Conservation (phyloP, 306 rosid species). For the peach (Prunus persica) region DNA sequence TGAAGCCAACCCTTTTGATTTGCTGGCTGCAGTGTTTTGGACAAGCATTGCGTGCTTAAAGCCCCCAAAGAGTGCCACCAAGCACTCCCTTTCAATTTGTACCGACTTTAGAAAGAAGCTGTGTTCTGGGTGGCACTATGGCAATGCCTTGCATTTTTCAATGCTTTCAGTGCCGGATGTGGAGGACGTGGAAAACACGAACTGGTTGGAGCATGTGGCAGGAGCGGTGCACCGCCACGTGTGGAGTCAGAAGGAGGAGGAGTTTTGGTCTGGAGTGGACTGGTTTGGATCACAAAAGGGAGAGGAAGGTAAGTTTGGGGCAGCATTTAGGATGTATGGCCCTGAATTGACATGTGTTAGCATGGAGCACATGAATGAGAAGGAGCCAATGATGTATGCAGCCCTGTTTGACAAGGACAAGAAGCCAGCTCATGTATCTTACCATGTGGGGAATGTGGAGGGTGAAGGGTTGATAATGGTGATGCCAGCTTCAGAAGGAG, state of each 20-base stretch:
- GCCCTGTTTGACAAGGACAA: constrained; percentile 29
- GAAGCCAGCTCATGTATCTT: constrained; percentile 55
- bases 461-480: constrained; percentile 63
- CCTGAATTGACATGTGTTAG: constrained; percentile 49
- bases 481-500: constrained; percentile 54
- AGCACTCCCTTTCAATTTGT: constrained; percentile 46
- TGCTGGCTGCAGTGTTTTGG: constrained; percentile 65
- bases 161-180: constrained; percentile 13
- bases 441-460: constrained; percentile 46
- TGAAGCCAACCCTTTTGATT: constrained; percentile 56
- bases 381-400: constrained; percentile 26
- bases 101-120: constrained; percentile 38
- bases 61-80: not conserved
- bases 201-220: constrained; percentile 22
- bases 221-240: constrained; percentile 38
- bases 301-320: constrained; percentile 19
- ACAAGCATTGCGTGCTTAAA: constrained; percentile 34
- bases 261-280: constrained; percentile 30
- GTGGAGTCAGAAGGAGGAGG: constrained; percentile 27
- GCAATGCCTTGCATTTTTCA: constrained; percentile 67
- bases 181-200: constrained; percentile 8
- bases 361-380: constrained; percentile 46
- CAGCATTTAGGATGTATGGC: constrained; percentile 45
- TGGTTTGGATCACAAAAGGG: constrained; percentile 42
- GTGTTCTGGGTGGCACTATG: constrained; percentile 38